phyloP scores from a whole-genome alignment of 495 filamentous ascomycete genomes.

The Pyrenula massariospora region DNA sequence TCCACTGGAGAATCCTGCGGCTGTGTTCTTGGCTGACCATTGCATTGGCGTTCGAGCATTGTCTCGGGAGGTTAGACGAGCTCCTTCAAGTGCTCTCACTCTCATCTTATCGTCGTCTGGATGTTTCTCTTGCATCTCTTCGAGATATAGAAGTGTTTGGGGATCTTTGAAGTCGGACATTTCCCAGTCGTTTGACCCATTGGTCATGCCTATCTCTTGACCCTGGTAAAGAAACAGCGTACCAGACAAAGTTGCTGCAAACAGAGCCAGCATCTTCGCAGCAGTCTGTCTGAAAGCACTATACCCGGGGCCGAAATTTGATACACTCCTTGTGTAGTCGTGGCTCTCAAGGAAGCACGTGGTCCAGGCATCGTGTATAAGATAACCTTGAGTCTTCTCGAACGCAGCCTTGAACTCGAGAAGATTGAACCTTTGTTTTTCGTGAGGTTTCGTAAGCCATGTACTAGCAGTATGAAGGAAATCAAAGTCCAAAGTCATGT shows the following conservation, averaged over 20 bases:
- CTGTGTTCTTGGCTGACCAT: conserved; percentile 29
- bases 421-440: neutral
- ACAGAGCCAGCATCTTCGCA: conserved; percentile 53
- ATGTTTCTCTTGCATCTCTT: conserved; percentile 20
- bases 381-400: conserved; percentile 19
- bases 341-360: conserved; percentile 65
- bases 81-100: conserved; percentile 26
- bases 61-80: conserved; percentile 42
- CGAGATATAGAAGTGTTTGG: conserved; percentile 49
- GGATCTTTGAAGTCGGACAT: conserved; percentile 64
- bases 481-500: neutral
- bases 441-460: neutral
- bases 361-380: conserved; percentile 63
- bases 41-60: conserved; percentile 45
- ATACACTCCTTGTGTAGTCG: conserved; percentile 54
- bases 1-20: conserved; percentile 39
- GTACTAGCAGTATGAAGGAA: neutral
- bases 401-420: neutral
- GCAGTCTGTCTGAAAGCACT: conserved; percentile 31
- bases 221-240: conserved; percentile 69
- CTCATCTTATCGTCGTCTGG: conserved; percentile 20
- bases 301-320: conserved; percentile 41
- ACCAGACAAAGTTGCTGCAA: conserved; percentile 47
- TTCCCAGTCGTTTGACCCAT: conserved; percentile 51
- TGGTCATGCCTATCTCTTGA: conserved; percentile 67